These are phyloP conservation scores for Jacaranda copaia DNA, from an alignment of 257 asterid genomes.

Conservation along the genomic window DNA sequence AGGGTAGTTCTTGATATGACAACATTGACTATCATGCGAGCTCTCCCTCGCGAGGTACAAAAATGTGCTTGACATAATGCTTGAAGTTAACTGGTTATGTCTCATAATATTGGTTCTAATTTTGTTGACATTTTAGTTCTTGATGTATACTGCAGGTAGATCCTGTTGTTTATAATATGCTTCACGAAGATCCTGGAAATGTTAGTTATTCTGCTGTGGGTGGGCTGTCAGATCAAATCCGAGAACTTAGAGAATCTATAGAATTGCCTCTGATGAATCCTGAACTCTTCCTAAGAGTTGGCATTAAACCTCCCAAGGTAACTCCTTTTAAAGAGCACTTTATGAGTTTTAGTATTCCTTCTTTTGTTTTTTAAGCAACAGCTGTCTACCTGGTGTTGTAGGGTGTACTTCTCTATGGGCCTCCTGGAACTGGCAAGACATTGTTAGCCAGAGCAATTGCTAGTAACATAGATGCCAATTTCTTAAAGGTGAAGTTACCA, in stretches of 20 bases:
- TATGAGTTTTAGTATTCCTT: background rate
- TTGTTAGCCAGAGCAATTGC: slow-evolving; percentile 97
- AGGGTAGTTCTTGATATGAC: slow-evolving; percentile 98
- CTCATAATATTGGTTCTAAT: slow-evolving; percentile 10
- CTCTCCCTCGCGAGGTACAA: slow-evolving; percentile 96
- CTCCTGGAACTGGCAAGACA: slow-evolving; percentile 99
- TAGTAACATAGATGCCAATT: slow-evolving; percentile 96
- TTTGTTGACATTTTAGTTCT: background rate
- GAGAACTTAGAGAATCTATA: slow-evolving; percentile 94
- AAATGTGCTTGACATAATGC: slow-evolving; percentile 9
- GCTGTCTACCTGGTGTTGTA: slow-evolving; percentile 41
- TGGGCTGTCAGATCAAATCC: slow-evolving; percentile 92
- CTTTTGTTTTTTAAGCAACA: slow-evolving; percentile 17
- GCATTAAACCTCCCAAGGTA: slow-evolving; percentile 97
- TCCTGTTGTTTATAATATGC: slow-evolving; percentile 97
- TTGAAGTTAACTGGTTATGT: slow-evolving; percentile 17
- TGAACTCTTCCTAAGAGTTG: slow-evolving; percentile 93
- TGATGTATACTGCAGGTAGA: slow-evolving; percentile 70
- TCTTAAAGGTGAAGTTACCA: slow-evolving; percentile 82
- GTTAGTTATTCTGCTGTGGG: slow-evolving; percentile 98
- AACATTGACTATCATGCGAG: slow-evolving; percentile 95
- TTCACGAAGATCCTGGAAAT: slow-evolving; percentile 99
- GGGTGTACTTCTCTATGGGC: slow-evolving; percentile 99
- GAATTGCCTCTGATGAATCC: slow-evolving; percentile 98
- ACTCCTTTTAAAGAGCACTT: background rate